Evolutionary conservation across 352 stramenopile genomes (phyloP).

Genomic region (Phytopythium mirpurense): DNA sequence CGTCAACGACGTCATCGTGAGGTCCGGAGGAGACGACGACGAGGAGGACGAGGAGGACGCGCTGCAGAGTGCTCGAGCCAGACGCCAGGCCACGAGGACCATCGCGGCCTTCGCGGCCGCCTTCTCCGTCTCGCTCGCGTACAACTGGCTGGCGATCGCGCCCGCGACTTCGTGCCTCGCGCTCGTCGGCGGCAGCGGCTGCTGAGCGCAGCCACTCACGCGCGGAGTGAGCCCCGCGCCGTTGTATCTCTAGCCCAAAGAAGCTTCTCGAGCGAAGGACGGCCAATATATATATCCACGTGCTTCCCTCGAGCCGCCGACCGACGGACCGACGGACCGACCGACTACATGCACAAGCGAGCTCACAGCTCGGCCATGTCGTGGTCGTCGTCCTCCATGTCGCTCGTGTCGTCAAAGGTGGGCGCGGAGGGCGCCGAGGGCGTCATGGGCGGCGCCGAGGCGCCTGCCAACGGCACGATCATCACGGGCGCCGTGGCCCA

Average conservation of each 20-base stretch:
- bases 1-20: no score
- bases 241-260: no score
- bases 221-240: no score
- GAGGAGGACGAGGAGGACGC: not conserved
- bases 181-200: conserved; percentile 29
- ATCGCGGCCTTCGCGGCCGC: conserved; percentile 26
- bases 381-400: conserved; percentile 13
- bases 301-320: no score
- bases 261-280: no score
- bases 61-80: no score
- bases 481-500: conserved; percentile 22
- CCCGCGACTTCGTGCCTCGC: conserved; percentile 26
- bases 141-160: conserved; percentile 28
- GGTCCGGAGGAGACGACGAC: not conserved
- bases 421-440: conserved; percentile 10
- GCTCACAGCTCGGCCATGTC: conserved; percentile 1
- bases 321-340: no score
- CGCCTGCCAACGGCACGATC: conserved; percentile 23
- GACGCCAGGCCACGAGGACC: conserved; percentile 28
- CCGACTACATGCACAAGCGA: no score
- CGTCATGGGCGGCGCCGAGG: conserved; percentile 27
- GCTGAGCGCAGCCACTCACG: no score
- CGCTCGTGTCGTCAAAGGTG: conserved; percentile 10
- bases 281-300: no score
- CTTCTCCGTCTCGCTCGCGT: conserved; percentile 29